Base-by-base conservation (phyloP, 768 basidiomycete species). In the Agaricus bisporus region DNA sequence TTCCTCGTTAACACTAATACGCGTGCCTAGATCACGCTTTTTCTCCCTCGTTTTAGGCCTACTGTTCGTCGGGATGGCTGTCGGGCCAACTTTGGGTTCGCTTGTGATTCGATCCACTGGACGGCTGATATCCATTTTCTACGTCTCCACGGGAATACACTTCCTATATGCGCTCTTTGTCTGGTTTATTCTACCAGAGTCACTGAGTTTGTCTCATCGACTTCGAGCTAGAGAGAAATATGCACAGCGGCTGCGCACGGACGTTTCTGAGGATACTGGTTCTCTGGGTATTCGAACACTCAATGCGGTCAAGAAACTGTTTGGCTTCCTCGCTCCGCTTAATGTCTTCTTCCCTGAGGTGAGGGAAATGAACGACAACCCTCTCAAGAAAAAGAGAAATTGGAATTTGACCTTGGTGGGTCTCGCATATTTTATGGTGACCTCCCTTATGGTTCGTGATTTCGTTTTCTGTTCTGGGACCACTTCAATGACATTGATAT, bases 51-150 rank as follows among this genome's bases (percentile, higher is more conserved):
- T 72, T 41, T 68, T 82, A 1, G 93, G 93, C 0, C 70, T 90
- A 3, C 56, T 85, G 42, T 91, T 88, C 67, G 63, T 71, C 8
- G 93, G 93, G n/a, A 75, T 88, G 62, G 85, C 85, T 1, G 28
- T 88, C 17, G 93, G 93, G 0, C 93, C 93, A 4, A 75, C 81
- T 3, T 54, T 93, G 0, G 89, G 91, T 12, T 76, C 80, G 48
- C 54, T 88, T 35, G 62, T 91, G 38, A 80, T 93, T 61, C 77
- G 70, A 35, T 60, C 67, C 20, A 87, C 84, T 0, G 77, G 75
- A 5, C 68, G 71, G 14, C 60, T 78, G 9, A 65, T 89, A 17
- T 79, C 80, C 0, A 82, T 89, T 15, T 94, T 94, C 72, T 94
- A 89, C 65, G 59, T 83, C 43, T 78, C 85, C 8, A 64, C 73